Base-by-base conservation (phyloP, 305 asterid genomes). In the Fraxinus baroniana region DNA sequence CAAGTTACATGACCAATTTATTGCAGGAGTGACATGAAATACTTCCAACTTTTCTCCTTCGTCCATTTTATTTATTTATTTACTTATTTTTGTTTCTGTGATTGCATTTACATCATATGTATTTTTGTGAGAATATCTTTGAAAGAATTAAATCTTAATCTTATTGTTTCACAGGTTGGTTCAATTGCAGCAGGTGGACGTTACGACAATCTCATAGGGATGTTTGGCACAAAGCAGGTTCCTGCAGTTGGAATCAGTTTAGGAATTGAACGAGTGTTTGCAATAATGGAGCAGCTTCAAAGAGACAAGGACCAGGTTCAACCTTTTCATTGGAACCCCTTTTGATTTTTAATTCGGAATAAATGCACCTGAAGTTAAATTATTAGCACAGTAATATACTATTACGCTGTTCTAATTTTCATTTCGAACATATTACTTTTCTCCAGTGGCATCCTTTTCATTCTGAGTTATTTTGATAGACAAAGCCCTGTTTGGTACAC, bases 131-230 rank as follows among this genome's bases (percentile, higher is more conserved):
- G 52, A 12, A 12, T 17, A 24, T 78, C 33, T 78, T 3, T 35
- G 36, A 49, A 60, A n/a, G 37, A 32, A 44, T 22, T 66, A 6
- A 36, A n/a, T 52, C 74, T 24, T 26, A 32, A 28, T 28, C 32
- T 28, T 28, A 28, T 4, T 62, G 68, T 35, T 80, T 62, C 78
- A 84, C 90, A 95, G 99, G 97, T 93, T 84, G 99, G 99, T 81
- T 89, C 99, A 2, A 93, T 96, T 83, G 99, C 97, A 81, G 98
- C 99, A 49, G 99, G 99, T 77, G 98, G 99, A 32, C 97, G 98
- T 20, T 94, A 94, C 60, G 99, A 96, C 86, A 90, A 92, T 86
- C 95, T 96, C 36, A 90, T 96, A 79, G 98, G 94, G 64, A 90
- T 88, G 95, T 93, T 93, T 84, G 97, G 99, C 84, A 83, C 91